Base-by-base conservation (phyloP, 805 yeast genomes). In the Starmerella floris region DNA sequence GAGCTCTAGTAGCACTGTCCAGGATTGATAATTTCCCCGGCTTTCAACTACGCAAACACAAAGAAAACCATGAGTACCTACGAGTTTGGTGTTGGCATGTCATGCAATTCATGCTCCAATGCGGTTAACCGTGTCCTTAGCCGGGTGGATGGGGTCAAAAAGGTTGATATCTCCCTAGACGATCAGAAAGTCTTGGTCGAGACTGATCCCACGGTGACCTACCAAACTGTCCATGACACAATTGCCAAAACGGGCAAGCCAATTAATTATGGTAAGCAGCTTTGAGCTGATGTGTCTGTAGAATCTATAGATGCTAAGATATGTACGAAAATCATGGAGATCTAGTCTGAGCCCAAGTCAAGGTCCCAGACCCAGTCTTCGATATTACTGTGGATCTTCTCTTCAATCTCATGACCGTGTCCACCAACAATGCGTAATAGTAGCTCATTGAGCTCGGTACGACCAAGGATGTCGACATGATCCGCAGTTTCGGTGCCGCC, bases 401-500 rank as follows among this genome's bases (percentile, higher is more conserved):
- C 78, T 35, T 72, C 65, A 44, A 91, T 81, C 17, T 66, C 60
- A 37, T 74, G 74, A 2, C 93, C 94, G 28, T 67, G 60, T 0
- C 98, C 98, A 34, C 83, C 68, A 1, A 87, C 96, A 16, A 91
- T 84, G 48, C 73, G 72, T 42, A 88, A 65, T 11, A 91, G 67
- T 55, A 87, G 65, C 56, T 91, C 98, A 58, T 91, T 91, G 58
- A 91, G 66, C 56, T 80, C 94, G 1, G 96, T 83, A 49, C 94
- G 77, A 2, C 98, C 98, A 37, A 91, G 67, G 37, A 91, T 87
- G 58, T 91, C 98, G 23, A 91, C 98, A 61, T 91, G 98, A 55
- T 91, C 98, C 1, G 97, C 96, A 1, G 96, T 88, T 58, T 81
- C 82, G 10, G 95, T 93, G 13, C 98, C 98, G 22, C 98, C 98